Conservation (phyloP, 2,329 filamentous ascomycete species). For the Periglandula ipomoeae region DNA sequence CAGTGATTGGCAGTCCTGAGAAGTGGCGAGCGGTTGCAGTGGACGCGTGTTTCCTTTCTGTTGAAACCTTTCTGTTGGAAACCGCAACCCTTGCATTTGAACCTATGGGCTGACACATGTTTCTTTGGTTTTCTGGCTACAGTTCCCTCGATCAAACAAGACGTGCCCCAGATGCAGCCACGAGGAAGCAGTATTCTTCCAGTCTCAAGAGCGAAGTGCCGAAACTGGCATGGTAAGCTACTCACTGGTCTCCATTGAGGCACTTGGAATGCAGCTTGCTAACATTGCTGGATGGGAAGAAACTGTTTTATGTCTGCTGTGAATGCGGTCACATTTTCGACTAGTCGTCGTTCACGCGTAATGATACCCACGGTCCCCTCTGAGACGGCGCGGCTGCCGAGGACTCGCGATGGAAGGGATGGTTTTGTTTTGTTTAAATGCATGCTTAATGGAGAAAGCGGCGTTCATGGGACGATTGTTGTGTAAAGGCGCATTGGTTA, state of each 20-base stretch:
- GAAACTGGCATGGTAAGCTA: constrained; percentile 95
- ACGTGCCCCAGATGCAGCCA: constrained; percentile 78
- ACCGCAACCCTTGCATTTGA: constrained; percentile 17
- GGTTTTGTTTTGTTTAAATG: neutral
- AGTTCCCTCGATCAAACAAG: constrained; percentile 87
- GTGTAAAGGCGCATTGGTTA: neutral
- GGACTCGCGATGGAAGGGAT: neutral
- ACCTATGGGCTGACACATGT: constrained; percentile 34
- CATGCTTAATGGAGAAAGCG: neutral
- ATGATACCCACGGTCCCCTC: constrained; percentile 5
- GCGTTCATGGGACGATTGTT: neutral
- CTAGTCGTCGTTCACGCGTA: constrained; percentile 20
- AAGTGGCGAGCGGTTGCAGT: constrained; percentile 9
- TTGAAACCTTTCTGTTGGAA: constrained; percentile 17
- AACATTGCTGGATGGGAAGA: constrained; percentile 38
- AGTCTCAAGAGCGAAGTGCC: constrained; percentile 92
- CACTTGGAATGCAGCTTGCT: constrained; percentile 7
- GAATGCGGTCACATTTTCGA: constrained; percentile 83
- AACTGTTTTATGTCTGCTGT: constrained; percentile 92
- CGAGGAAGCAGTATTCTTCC: constrained; percentile 93
- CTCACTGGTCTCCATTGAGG: neutral
- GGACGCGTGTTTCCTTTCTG: constrained; percentile 13
- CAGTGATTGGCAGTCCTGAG: neutral
- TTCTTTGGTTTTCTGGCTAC: constrained; percentile 27
- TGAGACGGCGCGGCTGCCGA: neutral